Conservation (phyloP, 2,329 filamentous ascomycete species). For the Tricladium varicosporioides region DNA sequence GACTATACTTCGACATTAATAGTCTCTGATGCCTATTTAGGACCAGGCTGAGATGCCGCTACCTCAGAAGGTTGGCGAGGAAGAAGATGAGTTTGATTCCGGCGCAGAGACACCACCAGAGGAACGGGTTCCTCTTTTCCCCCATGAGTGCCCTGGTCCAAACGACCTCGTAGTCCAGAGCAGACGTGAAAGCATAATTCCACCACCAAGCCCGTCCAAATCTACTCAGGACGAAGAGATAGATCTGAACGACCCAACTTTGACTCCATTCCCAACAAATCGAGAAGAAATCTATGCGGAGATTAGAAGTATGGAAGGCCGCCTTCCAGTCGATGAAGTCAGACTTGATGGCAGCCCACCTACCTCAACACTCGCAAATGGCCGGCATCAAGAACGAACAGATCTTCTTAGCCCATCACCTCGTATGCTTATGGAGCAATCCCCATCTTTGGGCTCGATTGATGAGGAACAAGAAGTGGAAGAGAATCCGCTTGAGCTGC, state of each 20-base stretch:
- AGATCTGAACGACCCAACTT: conserved; percentile 29
- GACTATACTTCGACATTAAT: neutral
- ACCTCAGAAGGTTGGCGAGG: neutral
- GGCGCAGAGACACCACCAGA: conserved; percentile 23
- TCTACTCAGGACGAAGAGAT: conserved; percentile 13
- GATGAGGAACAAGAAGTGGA: conserved; percentile 26
- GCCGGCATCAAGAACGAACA: conserved; percentile 3
- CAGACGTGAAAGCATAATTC: conserved; percentile 1
- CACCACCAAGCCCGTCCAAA: conserved; percentile 6
- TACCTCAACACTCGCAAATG: conserved; percentile 22
- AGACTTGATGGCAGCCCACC: conserved; percentile 16
- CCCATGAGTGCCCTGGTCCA: conserved; percentile 27
- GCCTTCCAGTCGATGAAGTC: conserved; percentile 25
- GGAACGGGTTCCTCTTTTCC: conserved; percentile 31
- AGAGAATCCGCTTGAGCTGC: conserved; percentile 7
- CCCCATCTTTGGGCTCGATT: conserved; percentile 27
- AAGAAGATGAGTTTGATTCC: conserved; percentile 8
- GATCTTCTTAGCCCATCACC: conserved; percentile 14
- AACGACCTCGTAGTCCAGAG: conserved; percentile 14
- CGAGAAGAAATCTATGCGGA: conserved; percentile 26
- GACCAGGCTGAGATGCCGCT: conserved; percentile 1
- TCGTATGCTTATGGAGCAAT: conserved; percentile 15
- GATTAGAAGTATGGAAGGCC: conserved; percentile 23
- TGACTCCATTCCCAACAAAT: conserved; percentile 30
- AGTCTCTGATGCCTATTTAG: neutral